phyloP scores from a whole-genome alignment of 2,329 filamentous ascomycete species.

The Cytospora chrysosperma region DNA sequence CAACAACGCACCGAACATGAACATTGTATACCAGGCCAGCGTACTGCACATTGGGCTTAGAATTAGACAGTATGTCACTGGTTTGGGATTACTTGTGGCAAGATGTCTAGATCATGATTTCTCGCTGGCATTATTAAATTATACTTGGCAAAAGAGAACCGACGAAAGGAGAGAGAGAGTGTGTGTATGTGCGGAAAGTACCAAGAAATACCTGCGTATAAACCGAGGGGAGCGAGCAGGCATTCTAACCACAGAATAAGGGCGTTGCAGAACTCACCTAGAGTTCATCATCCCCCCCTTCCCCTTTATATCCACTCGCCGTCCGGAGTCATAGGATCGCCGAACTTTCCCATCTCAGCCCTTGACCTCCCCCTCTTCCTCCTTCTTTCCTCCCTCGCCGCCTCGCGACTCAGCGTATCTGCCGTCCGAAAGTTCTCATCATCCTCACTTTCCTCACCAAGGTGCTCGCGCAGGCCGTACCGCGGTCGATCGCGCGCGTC shows the following conservation, averaged over 20 bases:
- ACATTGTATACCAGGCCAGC: background rate
- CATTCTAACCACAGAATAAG: background rate
- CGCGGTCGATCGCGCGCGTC: background rate
- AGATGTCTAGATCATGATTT: background rate
- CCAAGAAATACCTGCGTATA: background rate
- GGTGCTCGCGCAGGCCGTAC: background rate
- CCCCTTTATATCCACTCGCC: background rate
- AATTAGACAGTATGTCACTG: background rate
- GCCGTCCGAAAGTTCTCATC: background rate
- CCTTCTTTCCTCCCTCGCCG: background rate
- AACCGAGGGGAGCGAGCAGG: background rate
- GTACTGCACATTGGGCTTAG: background rate
- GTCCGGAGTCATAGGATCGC: background rate
- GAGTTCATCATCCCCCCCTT: background rate
- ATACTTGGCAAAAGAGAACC: background rate
- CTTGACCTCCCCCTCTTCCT: background rate
- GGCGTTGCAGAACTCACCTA: background rate
- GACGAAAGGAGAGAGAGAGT: background rate
- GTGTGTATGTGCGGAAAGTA: background rate
- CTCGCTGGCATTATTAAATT: background rate
- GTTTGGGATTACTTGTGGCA: background rate
- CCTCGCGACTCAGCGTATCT: background rate
- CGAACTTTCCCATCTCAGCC: background rate
- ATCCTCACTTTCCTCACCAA: background rate
- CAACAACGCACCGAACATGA: no score